These are phyloP conservation scores for Cryphonectria radicalis DNA, from an alignment of 2,329 filamentous ascomycete genomes.

Conservation along the genomic window DNA sequence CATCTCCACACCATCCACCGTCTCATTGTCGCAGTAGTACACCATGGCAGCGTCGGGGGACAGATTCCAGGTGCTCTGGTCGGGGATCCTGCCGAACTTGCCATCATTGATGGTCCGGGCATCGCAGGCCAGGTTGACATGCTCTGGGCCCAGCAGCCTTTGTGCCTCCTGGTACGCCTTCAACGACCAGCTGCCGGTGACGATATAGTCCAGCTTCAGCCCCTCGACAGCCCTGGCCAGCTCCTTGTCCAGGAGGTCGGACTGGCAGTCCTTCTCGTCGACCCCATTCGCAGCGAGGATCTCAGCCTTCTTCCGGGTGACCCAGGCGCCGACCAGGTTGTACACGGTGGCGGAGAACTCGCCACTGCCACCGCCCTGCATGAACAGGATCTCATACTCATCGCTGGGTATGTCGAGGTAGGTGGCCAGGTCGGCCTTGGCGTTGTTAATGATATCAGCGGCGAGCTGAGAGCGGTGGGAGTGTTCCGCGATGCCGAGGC, in stretches of 20 bases:
- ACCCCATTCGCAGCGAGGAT: constrained; percentile 60
- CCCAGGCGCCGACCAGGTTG: constrained; percentile 84
- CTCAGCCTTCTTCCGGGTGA: constrained; percentile 67
- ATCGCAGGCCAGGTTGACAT: constrained; percentile 81
- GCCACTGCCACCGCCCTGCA: constrained; percentile 84
- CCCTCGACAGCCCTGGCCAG: constrained; percentile 69
- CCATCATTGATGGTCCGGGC: constrained; percentile 67
- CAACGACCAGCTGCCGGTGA: constrained; percentile 88
- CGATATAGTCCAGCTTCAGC: constrained; percentile 83
- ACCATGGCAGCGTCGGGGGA: constrained; percentile 72
- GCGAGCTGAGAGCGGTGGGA: constrained; percentile 85
- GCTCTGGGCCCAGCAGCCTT: constrained; percentile 74
- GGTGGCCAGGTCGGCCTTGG: constrained; percentile 72
- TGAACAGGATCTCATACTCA: constrained; percentile 86
- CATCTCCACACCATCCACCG: constrained; percentile 91
- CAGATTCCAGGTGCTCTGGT: constrained; percentile 76
- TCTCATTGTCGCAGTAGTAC: constrained; percentile 95
- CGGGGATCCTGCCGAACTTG: constrained; percentile 85
- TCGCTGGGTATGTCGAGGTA: constrained; percentile 78
- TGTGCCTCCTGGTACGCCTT: constrained; percentile 86
- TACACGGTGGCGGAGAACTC: constrained; percentile 84
- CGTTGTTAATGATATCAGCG: constrained; percentile 75
- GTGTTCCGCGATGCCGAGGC: constrained; percentile 86
- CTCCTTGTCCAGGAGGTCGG: constrained; percentile 61
- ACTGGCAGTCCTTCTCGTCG: constrained; percentile 55